These are phyloP conservation scores for Chlorella ohadii DNA, from an alignment of 139 green algal species.

Conservation along the genomic window DNA sequence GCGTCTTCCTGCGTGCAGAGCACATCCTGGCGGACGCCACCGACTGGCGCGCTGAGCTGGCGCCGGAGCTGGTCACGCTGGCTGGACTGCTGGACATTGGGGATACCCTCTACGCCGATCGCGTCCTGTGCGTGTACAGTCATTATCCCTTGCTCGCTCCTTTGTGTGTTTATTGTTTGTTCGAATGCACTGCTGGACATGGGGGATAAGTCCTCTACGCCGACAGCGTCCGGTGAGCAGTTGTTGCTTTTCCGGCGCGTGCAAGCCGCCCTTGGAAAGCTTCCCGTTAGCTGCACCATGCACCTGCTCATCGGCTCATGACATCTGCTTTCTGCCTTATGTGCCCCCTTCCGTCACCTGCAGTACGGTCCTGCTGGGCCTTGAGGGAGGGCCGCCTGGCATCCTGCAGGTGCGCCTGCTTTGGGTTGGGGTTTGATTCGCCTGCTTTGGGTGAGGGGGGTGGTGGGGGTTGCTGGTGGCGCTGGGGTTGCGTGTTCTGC, in stretches of 20 bases:
- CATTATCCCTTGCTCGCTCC: too few species aligned
- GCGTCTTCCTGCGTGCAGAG: slow-evolving; percentile 2
- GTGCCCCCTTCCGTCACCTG: not conserved
- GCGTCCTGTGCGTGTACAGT: not conserved
- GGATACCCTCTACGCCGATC: not conserved
- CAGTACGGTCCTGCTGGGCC: not conserved
- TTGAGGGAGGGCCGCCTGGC: not conserved
- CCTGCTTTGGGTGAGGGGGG: not conserved
- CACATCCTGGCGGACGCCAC: slow-evolving; percentile 3
- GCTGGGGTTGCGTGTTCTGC: not conserved
- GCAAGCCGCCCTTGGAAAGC: too few species aligned
- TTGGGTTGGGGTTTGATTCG: too few species aligned
- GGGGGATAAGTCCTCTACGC: too few species aligned
- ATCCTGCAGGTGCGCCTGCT: not conserved
- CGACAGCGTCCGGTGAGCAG: too few species aligned
- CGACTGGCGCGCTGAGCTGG: not conserved
- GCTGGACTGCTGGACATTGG: not conserved
- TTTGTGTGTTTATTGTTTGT: too few species aligned
- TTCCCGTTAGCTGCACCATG: too few species aligned
- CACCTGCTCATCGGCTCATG: too few species aligned
- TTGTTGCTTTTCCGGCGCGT: too few species aligned
- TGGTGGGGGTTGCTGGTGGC: not conserved
- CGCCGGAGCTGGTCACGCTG: not conserved
- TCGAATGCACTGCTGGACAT: too few species aligned
- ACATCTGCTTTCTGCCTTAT: too few species aligned